Percentiles rank a stretch among this genome's conserved stretches.
These are phyloP conservation scores for Paraphoma chrysanthemicola DNA, from an alignment of 2,329 filamentous ascomycete species.

Conservation along the genomic window DNA sequence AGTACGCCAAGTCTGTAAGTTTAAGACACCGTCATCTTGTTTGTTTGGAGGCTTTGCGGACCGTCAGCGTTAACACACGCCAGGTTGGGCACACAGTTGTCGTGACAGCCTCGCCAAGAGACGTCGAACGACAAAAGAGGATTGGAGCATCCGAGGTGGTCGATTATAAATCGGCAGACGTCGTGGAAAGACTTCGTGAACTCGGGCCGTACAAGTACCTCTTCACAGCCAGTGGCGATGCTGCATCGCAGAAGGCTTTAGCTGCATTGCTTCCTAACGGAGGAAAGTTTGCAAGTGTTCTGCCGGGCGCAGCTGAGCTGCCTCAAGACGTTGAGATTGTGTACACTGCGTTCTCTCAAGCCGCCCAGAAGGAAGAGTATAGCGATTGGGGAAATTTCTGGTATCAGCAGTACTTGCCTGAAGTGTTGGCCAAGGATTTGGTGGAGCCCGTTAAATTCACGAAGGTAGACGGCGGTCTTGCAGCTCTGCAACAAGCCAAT, in stretches of 20 bases:
- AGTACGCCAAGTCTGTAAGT: conserved; percentile 33
- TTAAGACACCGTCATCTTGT: background rate
- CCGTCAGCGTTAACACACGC: conserved; percentile 16
- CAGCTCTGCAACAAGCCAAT: conserved; percentile 29
- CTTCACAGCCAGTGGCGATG: conserved; percentile 35
- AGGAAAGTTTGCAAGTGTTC: conserved; percentile 29
- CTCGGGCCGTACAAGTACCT: conserved; percentile 34
- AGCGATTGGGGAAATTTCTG: conserved; percentile 30
- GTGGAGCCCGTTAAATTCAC: conserved; percentile 31
- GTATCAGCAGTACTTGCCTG: conserved; percentile 34
- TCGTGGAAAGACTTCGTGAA: conserved; percentile 24
- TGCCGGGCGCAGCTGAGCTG: conserved; percentile 27
- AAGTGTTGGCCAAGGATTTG: conserved; percentile 25
- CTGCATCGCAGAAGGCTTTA: conserved; percentile 30
- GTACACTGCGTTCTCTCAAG: conserved; percentile 35
- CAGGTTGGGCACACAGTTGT: conserved; percentile 36
- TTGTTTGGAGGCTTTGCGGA: background rate
- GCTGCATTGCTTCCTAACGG: conserved; percentile 27
- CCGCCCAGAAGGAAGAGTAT: conserved; percentile 29
- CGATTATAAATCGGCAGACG: conserved; percentile 35
- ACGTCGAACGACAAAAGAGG: conserved; percentile 27
- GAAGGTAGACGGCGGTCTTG: conserved; percentile 28
- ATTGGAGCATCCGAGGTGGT: conserved; percentile 30
- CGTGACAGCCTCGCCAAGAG: conserved; percentile 32
- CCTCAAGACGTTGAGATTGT: conserved; percentile 30